A percentile compares a stretch with the other conserved stretches of the same genome.
Conservation (phyloP, 805 yeast species). For the Yueomyces sp. region DNA sequence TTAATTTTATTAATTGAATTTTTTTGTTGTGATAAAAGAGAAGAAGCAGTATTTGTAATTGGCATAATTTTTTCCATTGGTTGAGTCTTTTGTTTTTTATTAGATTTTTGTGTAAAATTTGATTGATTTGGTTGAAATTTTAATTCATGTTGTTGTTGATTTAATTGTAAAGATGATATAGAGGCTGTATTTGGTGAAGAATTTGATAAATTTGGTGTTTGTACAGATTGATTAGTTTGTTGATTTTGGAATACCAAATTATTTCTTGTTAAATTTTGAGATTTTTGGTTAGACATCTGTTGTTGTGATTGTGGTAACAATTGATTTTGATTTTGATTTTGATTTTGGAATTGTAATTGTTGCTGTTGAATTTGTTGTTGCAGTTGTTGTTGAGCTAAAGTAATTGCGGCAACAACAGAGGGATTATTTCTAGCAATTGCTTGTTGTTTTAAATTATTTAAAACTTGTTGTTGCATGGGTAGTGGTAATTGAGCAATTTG, state of each 20-base stretch:
- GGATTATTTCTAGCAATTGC: constrained; percentile 22
- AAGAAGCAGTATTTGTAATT: constrained; percentile 2
- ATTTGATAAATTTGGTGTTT: too few species aligned
- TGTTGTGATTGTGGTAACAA: constrained; percentile 3
- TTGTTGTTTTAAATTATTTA: constrained; percentile 20
- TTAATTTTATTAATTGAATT: not conserved
- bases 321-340: constrained; percentile 3
- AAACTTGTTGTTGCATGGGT: constrained; percentile 21
- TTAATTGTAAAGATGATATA: constrained; percentile 3
- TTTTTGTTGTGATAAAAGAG: not conserved
- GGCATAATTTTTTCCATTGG: constrained; percentile 1
- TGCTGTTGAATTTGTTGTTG: constrained; percentile 17
- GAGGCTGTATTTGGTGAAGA: too few species aligned
- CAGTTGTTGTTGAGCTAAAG: constrained; percentile 20
- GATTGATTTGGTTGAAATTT: not conserved
- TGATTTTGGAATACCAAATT: too few species aligned
- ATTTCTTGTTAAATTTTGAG: not conserved
- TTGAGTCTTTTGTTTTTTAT: constrained; percentile 3
- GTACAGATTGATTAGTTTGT: too few species aligned
- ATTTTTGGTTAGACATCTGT: constrained; percentile 2
- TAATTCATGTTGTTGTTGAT: constrained; percentile 8
- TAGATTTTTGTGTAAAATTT: constrained; percentile 1
- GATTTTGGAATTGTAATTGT: constrained; percentile 3
- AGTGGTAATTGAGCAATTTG: constrained; percentile 23
- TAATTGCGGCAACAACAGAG: constrained; percentile 16